phyloP scores from a whole-genome alignment of 2,329 filamentous ascomycete species.

The Penicillium sp. region DNA sequence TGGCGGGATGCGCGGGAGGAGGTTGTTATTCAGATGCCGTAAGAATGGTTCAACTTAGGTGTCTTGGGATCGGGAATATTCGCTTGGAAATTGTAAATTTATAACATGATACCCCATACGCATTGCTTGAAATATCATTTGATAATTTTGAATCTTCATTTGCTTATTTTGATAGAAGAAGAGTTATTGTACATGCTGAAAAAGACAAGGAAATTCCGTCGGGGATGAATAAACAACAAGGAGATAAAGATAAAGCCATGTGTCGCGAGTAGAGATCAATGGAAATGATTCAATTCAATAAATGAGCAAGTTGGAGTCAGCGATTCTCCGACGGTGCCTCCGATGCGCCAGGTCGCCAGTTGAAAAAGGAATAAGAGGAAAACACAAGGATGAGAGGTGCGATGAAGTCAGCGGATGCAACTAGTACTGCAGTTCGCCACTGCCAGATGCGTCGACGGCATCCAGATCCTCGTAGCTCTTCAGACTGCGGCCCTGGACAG shows the following conservation, averaged over 20 bases:
- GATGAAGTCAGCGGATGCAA: neutral
- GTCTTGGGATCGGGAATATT: neutral
- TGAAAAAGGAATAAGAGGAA: neutral
- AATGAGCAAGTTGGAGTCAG: constrained; percentile 9
- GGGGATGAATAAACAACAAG: neutral
- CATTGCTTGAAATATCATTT: neutral
- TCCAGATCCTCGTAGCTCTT: constrained; percentile 98
- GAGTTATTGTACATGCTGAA: constrained; percentile 17
- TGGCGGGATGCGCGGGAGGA: constrained; percentile 61
- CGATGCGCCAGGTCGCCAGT: constrained; percentile 14
- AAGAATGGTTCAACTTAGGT: neutral
- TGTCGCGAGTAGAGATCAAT: neutral
- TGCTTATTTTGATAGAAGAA: constrained; percentile 6
- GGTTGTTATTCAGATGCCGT: constrained; percentile 46
- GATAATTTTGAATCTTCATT: constrained; percentile 5
- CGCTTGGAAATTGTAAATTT: neutral
- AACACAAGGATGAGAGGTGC: neutral
- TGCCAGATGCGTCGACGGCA: constrained; percentile 64
- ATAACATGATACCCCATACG: neutral
- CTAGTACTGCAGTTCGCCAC: constrained; percentile 84
- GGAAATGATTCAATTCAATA: constrained; percentile 2
- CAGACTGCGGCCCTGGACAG: constrained; percentile 80
- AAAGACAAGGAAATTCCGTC: constrained; percentile 1
- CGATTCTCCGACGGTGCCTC: constrained; percentile 9
- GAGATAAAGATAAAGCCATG: constrained; percentile 1